These are phyloP conservation scores for Aaosphaeria arxii DNA, from an alignment of 2,329 filamentous ascomycete genomes.

Conservation along the genomic window DNA sequence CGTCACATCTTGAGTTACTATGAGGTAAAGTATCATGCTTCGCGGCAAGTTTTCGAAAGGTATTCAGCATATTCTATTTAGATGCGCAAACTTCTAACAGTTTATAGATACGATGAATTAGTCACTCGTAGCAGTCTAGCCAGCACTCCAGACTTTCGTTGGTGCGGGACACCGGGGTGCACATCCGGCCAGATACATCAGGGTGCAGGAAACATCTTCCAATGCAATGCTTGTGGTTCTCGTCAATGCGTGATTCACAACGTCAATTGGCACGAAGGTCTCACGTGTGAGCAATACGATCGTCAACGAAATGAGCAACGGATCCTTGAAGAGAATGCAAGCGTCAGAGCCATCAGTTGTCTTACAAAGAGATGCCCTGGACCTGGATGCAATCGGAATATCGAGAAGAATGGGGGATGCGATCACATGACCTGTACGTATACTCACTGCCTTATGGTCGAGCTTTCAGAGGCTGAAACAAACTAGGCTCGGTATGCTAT, in stretches of 20 bases:
- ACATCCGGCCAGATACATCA: slow-evolving; percentile 55
- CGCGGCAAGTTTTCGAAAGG: slow-evolving; percentile 43
- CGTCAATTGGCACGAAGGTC: slow-evolving; percentile 37
- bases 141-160: slow-evolving; percentile 49
- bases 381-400: slow-evolving; percentile 31
- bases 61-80: slow-evolving; percentile 10
- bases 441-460: background rate
- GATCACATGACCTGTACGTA: slow-evolving; percentile 41
- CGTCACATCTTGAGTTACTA: slow-evolving; percentile 38
- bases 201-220: slow-evolving; percentile 45
- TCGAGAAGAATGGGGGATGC: slow-evolving; percentile 42
- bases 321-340: slow-evolving; percentile 23
- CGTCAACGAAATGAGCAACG: slow-evolving; percentile 16
- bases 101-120: slow-evolving; percentile 40
- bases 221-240: slow-evolving; percentile 35
- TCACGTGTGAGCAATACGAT: slow-evolving; percentile 41
- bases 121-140: slow-evolving; percentile 44
- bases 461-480: background rate
- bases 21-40: slow-evolving; percentile 34
- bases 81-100: too few species aligned
- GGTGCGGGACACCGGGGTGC: slow-evolving; percentile 52
- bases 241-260: slow-evolving; percentile 37
- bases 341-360: slow-evolving; percentile 22
- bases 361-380: slow-evolving; percentile 40
- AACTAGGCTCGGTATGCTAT: slow-evolving; percentile 27